Percentiles rank a stretch among this genome's conserved stretches.
Conservation (phyloP, 2,329 filamentous ascomycete genomes). For the Neospermospora avenae region DNA sequence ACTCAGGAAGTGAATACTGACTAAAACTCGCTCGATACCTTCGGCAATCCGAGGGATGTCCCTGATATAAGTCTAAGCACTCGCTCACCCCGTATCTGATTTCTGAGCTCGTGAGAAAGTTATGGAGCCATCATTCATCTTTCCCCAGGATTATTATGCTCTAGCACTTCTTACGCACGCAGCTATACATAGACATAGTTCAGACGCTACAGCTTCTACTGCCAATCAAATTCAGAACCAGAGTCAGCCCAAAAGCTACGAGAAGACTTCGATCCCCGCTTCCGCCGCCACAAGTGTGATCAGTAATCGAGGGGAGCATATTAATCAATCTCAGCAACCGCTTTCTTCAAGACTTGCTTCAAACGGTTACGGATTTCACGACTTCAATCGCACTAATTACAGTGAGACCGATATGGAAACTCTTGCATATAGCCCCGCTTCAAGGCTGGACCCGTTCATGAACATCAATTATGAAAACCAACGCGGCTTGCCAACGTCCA, state of each 20-base stretch:
- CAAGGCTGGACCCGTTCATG: constrained; percentile 19
- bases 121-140: constrained; percentile 24
- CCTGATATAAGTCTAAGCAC: background rate
- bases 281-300: background rate
- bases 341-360: background rate
- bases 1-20: background rate
- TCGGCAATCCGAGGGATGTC: background rate
- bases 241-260: background rate
- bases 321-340: background rate
- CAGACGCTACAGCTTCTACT: background rate
- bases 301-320: background rate
- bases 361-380: background rate
- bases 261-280: background rate
- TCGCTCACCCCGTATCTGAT: background rate
- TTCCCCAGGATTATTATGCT: constrained; percentile 28
- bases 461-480: constrained; percentile 13
- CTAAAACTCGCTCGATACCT: background rate
- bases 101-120: background rate
- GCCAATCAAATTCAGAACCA: background rate
- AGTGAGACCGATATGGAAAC: constrained; percentile 23
- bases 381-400: background rate
- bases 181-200: constrained; percentile 22
- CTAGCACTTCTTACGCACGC: constrained; percentile 29
- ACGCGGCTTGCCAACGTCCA: background rate
- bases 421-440: constrained; percentile 20